Base-by-base conservation (phyloP, 2,329 filamentous ascomycete genomes). In the Diplocarpon mali region DNA sequence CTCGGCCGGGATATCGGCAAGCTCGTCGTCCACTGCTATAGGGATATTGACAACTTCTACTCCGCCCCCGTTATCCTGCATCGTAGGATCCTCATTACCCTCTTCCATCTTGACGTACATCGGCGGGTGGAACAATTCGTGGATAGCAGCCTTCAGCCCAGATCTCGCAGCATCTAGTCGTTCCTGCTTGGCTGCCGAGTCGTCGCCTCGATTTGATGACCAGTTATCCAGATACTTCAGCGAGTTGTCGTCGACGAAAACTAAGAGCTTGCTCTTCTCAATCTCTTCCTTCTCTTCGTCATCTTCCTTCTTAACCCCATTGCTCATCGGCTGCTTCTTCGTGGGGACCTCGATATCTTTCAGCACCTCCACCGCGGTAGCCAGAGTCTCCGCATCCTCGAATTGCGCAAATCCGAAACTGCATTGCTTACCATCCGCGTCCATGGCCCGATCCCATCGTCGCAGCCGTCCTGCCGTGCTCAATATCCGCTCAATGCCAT, bases 361-460 rank as follows among this genome's bases (percentile, higher is more conserved):
- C 56, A 95, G 76, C 45, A 95, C 76, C 63, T 93, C 87, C 44
- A 89, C 79, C 35, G 90, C 92, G 36, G 82, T 82, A 62, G 83
- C 80, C 54, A 98, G 71, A 53, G 88, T 90, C 64, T 95, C 85
- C 17, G 82, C 79, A 63, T 96, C 89, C 51, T 95, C 90, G 64
- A 85, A 98, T 65, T 95, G 85, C 48, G 90, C 92, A 66, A 98
- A 96, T 12, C 90, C 92, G 69, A 96, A 96, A 51, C 81, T 83
- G 65, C 83, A 81, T 45, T 80, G 80, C 66, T 90, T 92, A 53
- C 84, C 78, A 53, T 87, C 80, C n/a, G 69, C 39, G 32, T 83
- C 79, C 62, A 85, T 79, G 29, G 80, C 82, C 48, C 86, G 72
- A 51, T 89, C 88, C 88, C 89, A 98, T 57, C 87, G 80, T 52